Base-by-base conservation (phyloP, 805 yeast genomes). In the Metschnikowia orientalis region DNA sequence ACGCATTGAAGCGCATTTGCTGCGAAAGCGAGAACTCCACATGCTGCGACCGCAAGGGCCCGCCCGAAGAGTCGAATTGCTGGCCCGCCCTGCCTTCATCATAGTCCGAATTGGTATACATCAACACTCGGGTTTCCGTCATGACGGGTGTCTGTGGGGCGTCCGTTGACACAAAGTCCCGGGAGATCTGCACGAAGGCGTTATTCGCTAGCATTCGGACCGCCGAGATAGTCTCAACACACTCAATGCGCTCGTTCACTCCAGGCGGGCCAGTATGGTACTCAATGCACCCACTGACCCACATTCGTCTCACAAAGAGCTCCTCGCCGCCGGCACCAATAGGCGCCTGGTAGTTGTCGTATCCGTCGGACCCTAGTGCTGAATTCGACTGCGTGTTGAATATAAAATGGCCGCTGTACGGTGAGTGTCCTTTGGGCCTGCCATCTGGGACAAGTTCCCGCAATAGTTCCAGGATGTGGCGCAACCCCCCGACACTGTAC, bases 261-360 rank as follows among this genome's bases (percentile, higher is more conserved):
- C 8, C 61, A 55, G 17, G 60, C 41, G 27, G 44, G 37, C 2
- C 41, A 21, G 53, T 40, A 42, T 70, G 73, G 22, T 18, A 44
- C 6, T 57, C 53, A 20, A 88, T 59, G 14, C 67, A 56, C 2
- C 96, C 96, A 19, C 79, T 75, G 0, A 73, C 77, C 96, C 96
- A 88, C 75, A 89, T 69, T 15, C 96, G 63, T 40, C 90, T 58
- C 19, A 55, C 59, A 47, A 71, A 81, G 13, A 58, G 57, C 26
- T 34, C 35, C 18, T 54, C 45, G 15, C 29, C 21, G 30, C 38
- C 26, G 8, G 39, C 39, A 3, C 42, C 37, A 1, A 56, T 48
- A 0, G 94, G 95, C 1, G 88, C 76, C 50, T 83, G 92, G 45
- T 81, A 75, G 28, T 78, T 68, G 43, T 83, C 94, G 56, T 86